A percentile compares a stretch with the other conserved stretches of the same genome.
phyloP scores from a whole-genome alignment of 768 basidiomycete genomes.

The Amanita molliuscula region DNA sequence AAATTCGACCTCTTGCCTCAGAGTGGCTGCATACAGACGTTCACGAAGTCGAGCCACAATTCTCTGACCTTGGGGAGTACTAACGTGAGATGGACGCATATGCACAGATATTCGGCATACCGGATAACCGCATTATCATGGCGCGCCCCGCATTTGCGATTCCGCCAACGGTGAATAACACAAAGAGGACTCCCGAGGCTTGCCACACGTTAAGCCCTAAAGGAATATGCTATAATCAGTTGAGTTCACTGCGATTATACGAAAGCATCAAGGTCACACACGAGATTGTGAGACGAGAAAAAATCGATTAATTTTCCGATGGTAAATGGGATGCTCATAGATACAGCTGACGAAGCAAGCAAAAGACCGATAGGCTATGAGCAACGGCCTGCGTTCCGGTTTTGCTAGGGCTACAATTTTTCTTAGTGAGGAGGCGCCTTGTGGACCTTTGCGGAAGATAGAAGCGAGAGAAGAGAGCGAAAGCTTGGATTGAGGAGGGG shows the following conservation, averaged over 20 bases:
- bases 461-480: constrained; percentile 14
- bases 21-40: constrained; percentile 71
- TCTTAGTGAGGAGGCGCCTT: constrained; percentile 51
- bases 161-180: constrained; percentile 81
- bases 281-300: constrained; percentile 67
- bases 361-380: constrained; percentile 71
- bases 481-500: constrained; percentile 7
- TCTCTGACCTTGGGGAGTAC: constrained; percentile 48
- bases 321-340: constrained; percentile 88
- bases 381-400: constrained; percentile 72
- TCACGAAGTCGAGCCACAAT: constrained; percentile 86
- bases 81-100: background rate
- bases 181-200: constrained; percentile 64
- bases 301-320: constrained; percentile 93
- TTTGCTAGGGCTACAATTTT: constrained; percentile 72
- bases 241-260: constrained; percentile 1
- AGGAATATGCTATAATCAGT: constrained; percentile 51
- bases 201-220: constrained; percentile 70
- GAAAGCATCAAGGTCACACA: constrained; percentile 24
- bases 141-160: constrained; percentile 76
- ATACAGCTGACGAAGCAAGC: constrained; percentile 80
- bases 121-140: constrained; percentile 79
- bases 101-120: constrained; percentile 23
- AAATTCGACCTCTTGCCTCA: constrained; percentile 87
- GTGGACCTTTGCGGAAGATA: constrained; percentile 22